Base-by-base conservation (phyloP, 2,329 filamentous ascomycete species). In the Fusarium clavum region DNA sequence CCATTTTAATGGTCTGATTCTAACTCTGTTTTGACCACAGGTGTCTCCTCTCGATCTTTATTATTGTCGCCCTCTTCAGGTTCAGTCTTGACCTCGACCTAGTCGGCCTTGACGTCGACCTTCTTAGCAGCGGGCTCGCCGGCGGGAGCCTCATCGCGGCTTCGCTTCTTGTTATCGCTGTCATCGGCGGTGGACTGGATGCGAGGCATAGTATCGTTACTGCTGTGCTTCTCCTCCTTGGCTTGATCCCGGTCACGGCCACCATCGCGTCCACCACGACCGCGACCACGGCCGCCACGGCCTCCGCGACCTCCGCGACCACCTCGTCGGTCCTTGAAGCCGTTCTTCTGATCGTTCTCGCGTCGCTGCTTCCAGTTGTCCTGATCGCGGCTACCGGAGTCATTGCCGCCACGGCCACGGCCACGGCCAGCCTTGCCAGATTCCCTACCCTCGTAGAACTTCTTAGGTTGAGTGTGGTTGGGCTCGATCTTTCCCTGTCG, bases 401-500 rank as follows among this genome's bases (percentile, higher is more conserved):
- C 75, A 61, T 77, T 76, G 54, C 78, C 76, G 44, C 79, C 79
- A 24, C 77, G 76, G 46, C 79, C 77, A 40, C 80, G 75, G 52
- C 81, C 80, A n/a, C 83, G 80, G 29, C 79, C 79, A 30, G 80
- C 79, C 32, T 80, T 79, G 45, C 79, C 78, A 43, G 63, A 60
- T 32, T 82, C 81, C 62, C 75, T 80, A 61, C 85, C 85, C 76
- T 87, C 85, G 66, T 80, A 88, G 76, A 87, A 87, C 65, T 79
- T 79, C 70, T 81, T 81, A 49, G 77, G 75, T 18, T 77, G 76
- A 67, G 75, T 78, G 49, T 77, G 79, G 74, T 83, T 88, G 66
- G 91, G 88, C 77, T 89, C 83, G 49, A 94, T 83, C 76, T 89
- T 89, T 64, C 93, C 92, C 45, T 89, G 86, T 73, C 88, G 85